These are phyloP conservation scores for Simplicillium sp. DNA, from an alignment of 2,329 filamentous ascomycete species.

Conservation along the genomic window DNA sequence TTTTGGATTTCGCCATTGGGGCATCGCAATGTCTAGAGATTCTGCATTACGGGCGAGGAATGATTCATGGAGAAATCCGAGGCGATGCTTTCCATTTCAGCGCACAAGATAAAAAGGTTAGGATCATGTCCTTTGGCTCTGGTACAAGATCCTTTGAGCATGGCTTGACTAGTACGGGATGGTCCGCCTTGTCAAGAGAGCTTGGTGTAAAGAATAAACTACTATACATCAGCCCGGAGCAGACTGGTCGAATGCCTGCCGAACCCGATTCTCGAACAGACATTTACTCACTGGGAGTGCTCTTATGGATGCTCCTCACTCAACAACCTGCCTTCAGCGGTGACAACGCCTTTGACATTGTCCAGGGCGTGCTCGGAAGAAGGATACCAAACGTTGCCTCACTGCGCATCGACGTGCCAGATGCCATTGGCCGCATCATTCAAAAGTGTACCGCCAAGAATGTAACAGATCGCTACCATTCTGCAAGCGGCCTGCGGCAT, in stretches of 20 bases:
- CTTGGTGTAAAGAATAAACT: slow-evolving; percentile 82
- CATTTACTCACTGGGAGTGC: slow-evolving; percentile 82
- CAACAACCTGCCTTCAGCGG: slow-evolving; percentile 75
- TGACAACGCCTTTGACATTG: slow-evolving; percentile 74
- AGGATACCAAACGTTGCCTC: slow-evolving; percentile 69
- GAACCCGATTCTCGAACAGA: slow-evolving; percentile 89
- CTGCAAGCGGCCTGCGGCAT: slow-evolving; percentile 73
- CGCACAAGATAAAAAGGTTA: slow-evolving; percentile 58
- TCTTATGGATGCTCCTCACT: slow-evolving; percentile 81
- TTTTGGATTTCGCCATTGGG: slow-evolving; percentile 86
- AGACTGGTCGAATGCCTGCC: slow-evolving; percentile 85
- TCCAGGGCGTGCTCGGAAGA: slow-evolving; percentile 77
- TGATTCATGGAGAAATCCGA: slow-evolving; percentile 84
- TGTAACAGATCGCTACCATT: slow-evolving; percentile 82
- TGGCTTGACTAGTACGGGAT: slow-evolving; percentile 75
- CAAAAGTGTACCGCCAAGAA: slow-evolving; percentile 89
- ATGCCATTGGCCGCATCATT: slow-evolving; percentile 72
- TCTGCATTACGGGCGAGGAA: slow-evolving; percentile 78
- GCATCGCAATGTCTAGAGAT: slow-evolving; percentile 80
- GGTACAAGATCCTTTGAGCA: slow-evolving; percentile 85
- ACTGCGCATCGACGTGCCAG: slow-evolving; percentile 73
- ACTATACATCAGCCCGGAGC: slow-evolving; percentile 86
- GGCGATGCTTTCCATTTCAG: slow-evolving; percentile 89
- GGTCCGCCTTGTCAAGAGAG: slow-evolving; percentile 75
- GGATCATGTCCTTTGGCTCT: slow-evolving; percentile 76